Evolutionary conservation across 805 yeast species (phyloP), one percentile per base, ranked within the genome.

Genomic region (Tetrapisispora pingtungensis): DNA sequence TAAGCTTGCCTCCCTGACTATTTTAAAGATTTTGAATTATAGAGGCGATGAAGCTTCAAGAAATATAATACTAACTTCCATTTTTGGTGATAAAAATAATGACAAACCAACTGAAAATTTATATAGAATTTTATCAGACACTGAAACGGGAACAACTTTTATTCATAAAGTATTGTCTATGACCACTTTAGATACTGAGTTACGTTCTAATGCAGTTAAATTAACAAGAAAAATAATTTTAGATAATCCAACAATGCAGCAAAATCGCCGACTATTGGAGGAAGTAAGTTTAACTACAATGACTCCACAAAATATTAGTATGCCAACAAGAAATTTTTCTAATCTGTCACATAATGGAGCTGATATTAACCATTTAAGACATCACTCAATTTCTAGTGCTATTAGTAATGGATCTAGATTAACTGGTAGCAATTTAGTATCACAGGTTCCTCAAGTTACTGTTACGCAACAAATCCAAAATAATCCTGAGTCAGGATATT

Each of bases 181-280:
- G 59, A 86, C 94, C 1, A 67, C 80, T 34, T 66, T 82, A 42
- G 80, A 76, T 45, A 70, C 68, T 20, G 75, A 72, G 36, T 65
- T 74, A 46, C 80, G 81, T 46, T 75, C 72, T 47, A 75, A 73
- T 46, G 73, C 86, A 4, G 63, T 77, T 19, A 67, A 70, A 41
- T 83, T 80, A 60, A 79, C 84, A 17, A 75, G 86, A 48, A 67
- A 73, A 38, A 75, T 80, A 7, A 66, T 89, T 46, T 65, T 78
- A 35, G 83, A 81, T 40, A 62, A 75, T 54, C 77, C 76, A 46
- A 71, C 81, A 33, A 52, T 60, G n/a, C 95, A 84, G 59, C 84
- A 83, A 31, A 85, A 86, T 64, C 84, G 85, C 58, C 78, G 95
- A 51, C 69, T 93, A 46, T 75, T 89, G 74, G 97, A 90, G 53